Evolutionary conservation across 345 rosid genomes (phyloP), one percentile per base, ranked within the genome.

Genomic region (Toxicodendron radicans): DNA sequence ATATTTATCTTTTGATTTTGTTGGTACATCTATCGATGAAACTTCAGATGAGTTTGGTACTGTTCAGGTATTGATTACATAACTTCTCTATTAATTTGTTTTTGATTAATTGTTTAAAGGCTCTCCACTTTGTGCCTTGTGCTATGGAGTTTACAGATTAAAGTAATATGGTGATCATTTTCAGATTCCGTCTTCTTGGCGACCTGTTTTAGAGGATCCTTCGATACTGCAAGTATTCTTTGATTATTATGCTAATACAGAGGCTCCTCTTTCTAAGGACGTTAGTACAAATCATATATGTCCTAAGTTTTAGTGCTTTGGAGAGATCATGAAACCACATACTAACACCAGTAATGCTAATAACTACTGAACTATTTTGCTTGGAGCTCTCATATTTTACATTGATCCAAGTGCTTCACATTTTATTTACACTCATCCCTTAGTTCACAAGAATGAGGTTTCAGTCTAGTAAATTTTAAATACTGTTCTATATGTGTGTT

Each of bases 11-110:
- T 96, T 92, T 84, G 98, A 96, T 84, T 96, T 96, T 82, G 98
- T 88, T 81, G 99, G 99, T 80, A 93, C 99, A 66, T 88, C 97
- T 52, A 85, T 92, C 78, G 99, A 96, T 81, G 99, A 96, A 88
- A 92, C 97, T 78, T 92, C 99, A 43, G 98, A 93, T 78, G 99
- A 96, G 85, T 96, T 93, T 87, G 99, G 98, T 77, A 93, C 98
- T 38, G 94, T 96, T 80, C 99, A 93, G 99, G 99, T 93, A 82
- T 27, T 24, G 62, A 60, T 38, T 63, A 16, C 7, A 43, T 49
- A 64, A 51, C 60, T 21, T 11, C 6, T 46, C 10, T 64, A 46
- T 65, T 67, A 45, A 17, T 64, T 64, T 33, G 2, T 20, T 52
- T 70, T 23, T 52, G 16, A 65, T 59, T 21, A 48, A 12, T n/a